Percentiles rank a stretch among this genome's conserved stretches.
These are phyloP conservation scores for Asterella californica DNA, from an alignment of 225 moss, liverwort and hornwort species.

Conservation along the genomic window DNA sequence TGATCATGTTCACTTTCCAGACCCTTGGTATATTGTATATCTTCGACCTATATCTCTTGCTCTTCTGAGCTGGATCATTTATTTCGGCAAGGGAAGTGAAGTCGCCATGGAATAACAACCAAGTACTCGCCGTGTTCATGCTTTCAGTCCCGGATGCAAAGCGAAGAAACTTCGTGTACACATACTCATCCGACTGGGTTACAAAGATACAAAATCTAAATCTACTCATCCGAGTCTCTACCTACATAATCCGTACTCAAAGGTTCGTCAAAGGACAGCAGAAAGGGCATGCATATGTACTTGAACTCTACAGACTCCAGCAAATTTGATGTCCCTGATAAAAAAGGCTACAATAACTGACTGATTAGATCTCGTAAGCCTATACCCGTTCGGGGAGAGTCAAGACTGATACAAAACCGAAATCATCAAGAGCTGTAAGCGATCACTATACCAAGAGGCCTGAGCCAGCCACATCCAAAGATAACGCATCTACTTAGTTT, in stretches of 20 bases:
- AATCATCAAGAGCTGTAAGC: too few relatives aligned
- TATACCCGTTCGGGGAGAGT: not conserved
- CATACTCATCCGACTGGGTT: not conserved
- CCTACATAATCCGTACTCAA: not conserved
- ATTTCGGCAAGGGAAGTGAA: not conserved
- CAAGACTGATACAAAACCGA: not conserved
- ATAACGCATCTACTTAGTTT: conserved; percentile 5
- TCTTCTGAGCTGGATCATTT: not conserved
- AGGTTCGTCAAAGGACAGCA: not conserved
- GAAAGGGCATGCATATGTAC: not conserved
- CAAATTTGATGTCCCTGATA: not conserved
- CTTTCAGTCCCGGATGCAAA: not conserved
- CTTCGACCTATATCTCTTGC: not conserved
- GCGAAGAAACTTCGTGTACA: not conserved
- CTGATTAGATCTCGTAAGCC: conserved; percentile 10
- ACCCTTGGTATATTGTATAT: not conserved
- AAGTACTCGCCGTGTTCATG: not conserved
- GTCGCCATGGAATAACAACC: not conserved
- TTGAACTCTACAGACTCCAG: not conserved
- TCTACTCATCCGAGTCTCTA: not conserved
- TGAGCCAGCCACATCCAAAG: not conserved
- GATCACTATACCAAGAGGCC: not conserved
- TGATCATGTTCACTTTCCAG: not conserved
- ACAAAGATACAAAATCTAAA: not conserved
- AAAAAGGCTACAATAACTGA: conserved; percentile 4